These are phyloP conservation scores for Pyracantha coccinea DNA, from an alignment of 331 rosid genomes.

Conservation along the genomic window DNA sequence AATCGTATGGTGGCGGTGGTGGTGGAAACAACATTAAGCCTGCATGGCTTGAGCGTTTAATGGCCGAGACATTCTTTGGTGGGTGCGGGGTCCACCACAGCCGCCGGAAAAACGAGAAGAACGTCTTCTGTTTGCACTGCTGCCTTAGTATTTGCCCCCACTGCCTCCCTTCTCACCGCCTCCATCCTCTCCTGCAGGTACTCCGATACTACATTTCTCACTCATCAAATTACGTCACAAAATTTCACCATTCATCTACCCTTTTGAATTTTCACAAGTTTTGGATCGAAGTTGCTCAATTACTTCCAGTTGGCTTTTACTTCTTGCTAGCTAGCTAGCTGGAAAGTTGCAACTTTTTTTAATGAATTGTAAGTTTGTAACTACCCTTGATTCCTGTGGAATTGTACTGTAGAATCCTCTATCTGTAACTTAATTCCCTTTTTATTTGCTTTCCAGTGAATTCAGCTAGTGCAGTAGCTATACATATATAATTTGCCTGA, in stretches of 20 bases:
- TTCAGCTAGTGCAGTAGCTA: neutral
- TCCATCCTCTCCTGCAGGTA: conserved; percentile 96
- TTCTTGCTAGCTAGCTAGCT: neutral
- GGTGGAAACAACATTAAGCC: conserved; percentile 32
- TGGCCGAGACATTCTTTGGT: conserved; percentile 94
- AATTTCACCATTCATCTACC: neutral
- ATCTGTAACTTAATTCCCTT: neutral
- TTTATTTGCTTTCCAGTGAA: neutral
- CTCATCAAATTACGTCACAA: neutral
- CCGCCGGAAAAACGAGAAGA: conserved; percentile 93
- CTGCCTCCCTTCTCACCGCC: conserved; percentile 69
- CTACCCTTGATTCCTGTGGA: neutral
- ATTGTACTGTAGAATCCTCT: conserved; percentile 3
- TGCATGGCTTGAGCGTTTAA: conserved; percentile 90
- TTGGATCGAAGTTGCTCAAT: neutral
- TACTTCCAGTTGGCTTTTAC: neutral
- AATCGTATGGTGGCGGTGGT: neutral
- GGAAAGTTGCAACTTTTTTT: neutral
- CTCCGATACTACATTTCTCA: neutral
- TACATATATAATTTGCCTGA: neutral
- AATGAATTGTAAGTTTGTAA: no score
- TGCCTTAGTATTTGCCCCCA: conserved; percentile 92
- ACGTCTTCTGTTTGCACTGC: conserved; percentile 86
- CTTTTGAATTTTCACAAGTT: neutral
- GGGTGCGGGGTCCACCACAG: conserved; percentile 79